Evolutionary conservation across 2,329 filamentous ascomycete genomes (phyloP), one percentile per base, ranked within the genome.

Genomic region (Pseudophaeomoniella oleicola): DNA sequence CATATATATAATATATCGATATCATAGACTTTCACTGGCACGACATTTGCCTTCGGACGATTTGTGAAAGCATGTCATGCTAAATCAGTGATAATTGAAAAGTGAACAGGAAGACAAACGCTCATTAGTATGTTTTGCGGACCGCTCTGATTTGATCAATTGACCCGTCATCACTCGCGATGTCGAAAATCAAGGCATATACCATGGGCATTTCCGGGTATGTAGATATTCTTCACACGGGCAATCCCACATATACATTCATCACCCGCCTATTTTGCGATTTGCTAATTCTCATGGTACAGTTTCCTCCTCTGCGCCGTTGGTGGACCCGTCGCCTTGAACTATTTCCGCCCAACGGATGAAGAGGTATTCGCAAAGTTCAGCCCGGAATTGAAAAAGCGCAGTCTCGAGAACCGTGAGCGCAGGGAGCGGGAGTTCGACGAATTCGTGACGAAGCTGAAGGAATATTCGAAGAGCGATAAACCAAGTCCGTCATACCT

Each of bases 361-460:
- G 90, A 94, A 59, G 86, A 96, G 62, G 71, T 98, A 30, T 86
- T 92, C 67, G 69, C 72, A 64, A 76, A 71, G 59, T 96, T 96
- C 64, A 96, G 88, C 58, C 88, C 88, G 1, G 90, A 96, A 19
- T 71, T 98, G n/a, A 82, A 90, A 54, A 82, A 83, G 57, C 75
- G 81, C 52, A 86, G 82, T 43, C 64, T 93, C n/a, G 86, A 87
- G 57, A 73, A 78, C 40, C 73, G 85, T 13, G 69, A 79, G 39
- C 75, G 81, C 55, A 72, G 73, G 41, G 75, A 90, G 52, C 71
- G 87, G 58, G 86, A 94, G 40, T 94, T 94, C 49, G 82, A 94
- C 53, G 72, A 86, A 38, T 96, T 94, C 52, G 81, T 94, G 17
- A 71, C 54, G 34, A 76, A 78, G 49, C 60, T 98, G 54, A 94